Conservation (phyloP, 2,329 filamentous ascomycete species). For the Pseudodiploospora longispora region DNA sequence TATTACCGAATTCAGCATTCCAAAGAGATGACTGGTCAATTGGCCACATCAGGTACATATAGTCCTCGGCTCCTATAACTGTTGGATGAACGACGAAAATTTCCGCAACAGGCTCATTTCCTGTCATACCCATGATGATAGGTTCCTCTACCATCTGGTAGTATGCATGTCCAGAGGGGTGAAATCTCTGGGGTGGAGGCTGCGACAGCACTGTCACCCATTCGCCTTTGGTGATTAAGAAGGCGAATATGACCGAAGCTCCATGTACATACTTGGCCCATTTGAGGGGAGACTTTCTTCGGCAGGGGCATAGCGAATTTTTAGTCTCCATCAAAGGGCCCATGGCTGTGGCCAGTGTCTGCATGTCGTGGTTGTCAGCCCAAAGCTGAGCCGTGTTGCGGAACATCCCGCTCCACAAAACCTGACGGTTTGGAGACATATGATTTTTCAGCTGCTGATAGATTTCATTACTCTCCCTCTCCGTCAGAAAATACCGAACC, state of each 20-base stretch:
- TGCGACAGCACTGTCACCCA: slow-evolving; percentile 9
- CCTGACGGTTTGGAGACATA: slow-evolving; percentile 6
- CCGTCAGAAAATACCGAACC: not conserved
- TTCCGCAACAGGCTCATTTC: slow-evolving; percentile 3
- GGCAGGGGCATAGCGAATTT: not conserved
- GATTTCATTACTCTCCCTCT: not conserved
- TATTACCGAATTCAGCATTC: not conserved
- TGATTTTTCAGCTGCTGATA: not conserved
- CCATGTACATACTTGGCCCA: slow-evolving; percentile 12
- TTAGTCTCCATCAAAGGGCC: slow-evolving; percentile 8
- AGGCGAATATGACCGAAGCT: slow-evolving; percentile 13
- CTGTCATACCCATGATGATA: slow-evolving; percentile 9
- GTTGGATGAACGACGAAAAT: slow-evolving; percentile 6
- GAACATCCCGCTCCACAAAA: slow-evolving; percentile 14
- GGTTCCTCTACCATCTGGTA: slow-evolving; percentile 12
- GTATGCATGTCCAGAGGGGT: slow-evolving; percentile 9
- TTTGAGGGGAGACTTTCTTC: not conserved
- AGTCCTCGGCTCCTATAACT: slow-evolving; percentile 1
- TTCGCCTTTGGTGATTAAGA: slow-evolving; percentile 8
- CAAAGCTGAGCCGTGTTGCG: slow-evolving; percentile 9
- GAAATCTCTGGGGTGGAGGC: slow-evolving; percentile 10
- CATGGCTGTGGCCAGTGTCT: slow-evolving; percentile 12
- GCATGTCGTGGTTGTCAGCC: slow-evolving; percentile 9
- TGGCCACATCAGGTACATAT: slow-evolving; percentile 13
- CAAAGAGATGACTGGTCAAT: slow-evolving; percentile 4